phyloP scores from a whole-genome alignment of 2,329 filamentous ascomycete genomes.

The Aspergillus ustus region DNA sequence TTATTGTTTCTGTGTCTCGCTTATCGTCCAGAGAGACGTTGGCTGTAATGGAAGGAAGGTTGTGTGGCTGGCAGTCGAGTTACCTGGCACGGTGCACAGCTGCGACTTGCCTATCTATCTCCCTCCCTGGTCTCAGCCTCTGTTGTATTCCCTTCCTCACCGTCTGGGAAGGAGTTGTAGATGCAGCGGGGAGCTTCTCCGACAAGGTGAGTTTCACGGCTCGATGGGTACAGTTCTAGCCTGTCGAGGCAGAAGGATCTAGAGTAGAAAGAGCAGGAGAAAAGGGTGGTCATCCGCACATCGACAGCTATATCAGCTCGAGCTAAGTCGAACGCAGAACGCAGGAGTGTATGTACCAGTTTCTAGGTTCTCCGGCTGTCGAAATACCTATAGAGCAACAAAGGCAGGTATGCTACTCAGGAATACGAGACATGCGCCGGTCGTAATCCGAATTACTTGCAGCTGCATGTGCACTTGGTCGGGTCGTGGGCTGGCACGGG shows the following conservation, averaged over 20 bases:
- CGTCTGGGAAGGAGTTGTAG: not conserved
- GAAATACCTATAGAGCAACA: not conserved
- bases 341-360: not conserved
- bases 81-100: not conserved
- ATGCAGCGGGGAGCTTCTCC: not conserved
- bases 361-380: not conserved
- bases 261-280: not conserved
- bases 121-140: not conserved
- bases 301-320: not conserved
- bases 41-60: not conserved
- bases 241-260: not conserved
- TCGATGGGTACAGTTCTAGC: not conserved
- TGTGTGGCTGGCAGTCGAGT: not conserved
- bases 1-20: not conserved
- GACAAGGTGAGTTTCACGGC: not conserved
- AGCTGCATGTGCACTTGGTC: slow-evolving; percentile 9
- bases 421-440: not conserved
- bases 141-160: not conserved
- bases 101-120: not conserved
- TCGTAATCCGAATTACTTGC: slow-evolving; percentile 12
- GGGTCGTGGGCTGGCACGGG: not conserved
- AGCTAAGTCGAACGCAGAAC: not conserved
- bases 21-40: not conserved
- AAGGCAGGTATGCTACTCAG: not conserved
- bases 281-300: not conserved